A percentile compares a stretch with the other conserved stretches of the same genome.
Evolutionary conservation across 768 basidiomycete genomes (phyloP).

Genomic region (Serendipita sp.): DNA sequence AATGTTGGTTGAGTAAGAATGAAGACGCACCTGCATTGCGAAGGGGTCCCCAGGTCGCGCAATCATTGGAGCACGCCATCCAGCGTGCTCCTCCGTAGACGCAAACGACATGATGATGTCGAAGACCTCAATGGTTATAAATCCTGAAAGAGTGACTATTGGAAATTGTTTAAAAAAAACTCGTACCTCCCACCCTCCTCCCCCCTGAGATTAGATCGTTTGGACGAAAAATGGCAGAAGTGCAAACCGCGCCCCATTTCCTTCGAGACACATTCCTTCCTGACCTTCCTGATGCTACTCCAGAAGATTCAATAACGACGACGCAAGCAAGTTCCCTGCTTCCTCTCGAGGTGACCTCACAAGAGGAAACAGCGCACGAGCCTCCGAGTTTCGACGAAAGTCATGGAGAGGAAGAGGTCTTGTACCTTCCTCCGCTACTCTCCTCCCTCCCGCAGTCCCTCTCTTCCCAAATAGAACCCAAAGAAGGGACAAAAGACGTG

Average conservation of each 20-base stretch:
- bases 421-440: constrained; percentile 74
- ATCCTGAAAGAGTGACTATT: no score
- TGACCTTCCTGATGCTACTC: neutral
- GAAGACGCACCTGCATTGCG: no score
- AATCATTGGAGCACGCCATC: no score
- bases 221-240: neutral
- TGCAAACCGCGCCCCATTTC: neutral
- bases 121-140: no score
- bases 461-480: constrained; percentile 10
- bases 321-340: neutral
- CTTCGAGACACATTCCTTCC: neutral
- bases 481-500: constrained; percentile 18
- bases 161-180: no score
- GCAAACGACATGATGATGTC: no score
- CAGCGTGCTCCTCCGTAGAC: no score
- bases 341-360: neutral
- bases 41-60: no score
- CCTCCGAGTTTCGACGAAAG: neutral
- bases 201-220: no score
- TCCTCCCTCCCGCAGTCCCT: constrained; percentile 45
- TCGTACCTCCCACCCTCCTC: no score
- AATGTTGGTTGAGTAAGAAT: no score
- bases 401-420: constrained; percentile 18
- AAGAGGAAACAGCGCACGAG: neutral
- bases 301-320: neutral